Base-by-base conservation (phyloP, 1,284 basidiomycete species). In the Irpex lacteus region DNA sequence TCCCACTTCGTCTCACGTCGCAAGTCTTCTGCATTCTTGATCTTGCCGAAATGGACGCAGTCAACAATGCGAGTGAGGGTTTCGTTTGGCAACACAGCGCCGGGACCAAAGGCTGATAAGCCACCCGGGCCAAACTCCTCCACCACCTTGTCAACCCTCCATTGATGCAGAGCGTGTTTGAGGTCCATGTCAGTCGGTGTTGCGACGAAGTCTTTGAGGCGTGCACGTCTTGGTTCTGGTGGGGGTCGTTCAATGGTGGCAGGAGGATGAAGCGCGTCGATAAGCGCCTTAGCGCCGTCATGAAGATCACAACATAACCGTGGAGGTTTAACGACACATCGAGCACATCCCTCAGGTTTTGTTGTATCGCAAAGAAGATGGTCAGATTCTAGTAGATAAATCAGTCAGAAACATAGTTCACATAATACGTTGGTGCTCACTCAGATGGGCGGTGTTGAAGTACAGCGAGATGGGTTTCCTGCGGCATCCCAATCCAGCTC, bases 31-130 rank as follows among this genome's bases (percentile, higher is more conserved):
- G n/a, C 18, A 53, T 19, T 53, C 13, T 53, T 53, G 21, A 70
- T 64, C 32, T 71, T 71, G 49, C 37, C 4, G 36, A 60, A 32
- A 21, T 71, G 71, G 8, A 67, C 68, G 56, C 69, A 70, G 21
- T 67, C 65, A 21, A 74, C 63, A 15, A 75, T 68, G 0, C 65
- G 66, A 32, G 69, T 61, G 26, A 75, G 57, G 4, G 64, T 56
- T 8, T 52, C 18, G 62, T 71, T 57, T 13, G 70, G 50, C 66
- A 77, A 68, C 21, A 76, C 37, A 36, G 52, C 37, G 26, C 6
- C 64, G 49, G 11, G 21, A 13, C 21, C 69, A 55, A 60, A 40
- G n/a, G 1, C 62, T 21, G 37, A 58, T 62, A 18, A 60, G 21
- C 38, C 52, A 34, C 19, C 49, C 11, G 1, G 37, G 5, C 40